A percentile compares a stretch with the other conserved stretches of the same genome.
These are phyloP conservation scores for Osmozyma mogii DNA, from an alignment of 805 yeast genomes.

Conservation along the genomic window DNA sequence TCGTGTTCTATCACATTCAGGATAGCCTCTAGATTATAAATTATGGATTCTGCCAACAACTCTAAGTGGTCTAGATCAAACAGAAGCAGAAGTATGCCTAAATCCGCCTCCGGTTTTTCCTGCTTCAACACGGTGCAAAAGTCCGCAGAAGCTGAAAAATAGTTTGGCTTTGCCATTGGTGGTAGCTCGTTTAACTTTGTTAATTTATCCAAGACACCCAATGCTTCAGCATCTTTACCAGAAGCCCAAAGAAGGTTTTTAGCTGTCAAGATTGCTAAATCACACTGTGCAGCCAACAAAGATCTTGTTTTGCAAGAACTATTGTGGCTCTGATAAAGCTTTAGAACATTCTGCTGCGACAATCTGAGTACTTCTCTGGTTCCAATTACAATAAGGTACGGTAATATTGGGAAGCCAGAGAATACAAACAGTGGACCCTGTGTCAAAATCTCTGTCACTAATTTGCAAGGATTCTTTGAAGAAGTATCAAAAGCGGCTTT, in stretches of 20 bases:
- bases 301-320: slow-evolving; percentile 5
- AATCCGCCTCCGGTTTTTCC: not conserved
- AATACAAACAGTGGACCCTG: slow-evolving; percentile 7
- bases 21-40: too few species aligned
- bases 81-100: not conserved
- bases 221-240: slow-evolving; percentile 2
- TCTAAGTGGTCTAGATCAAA: too few species aligned
- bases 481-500: slow-evolving; percentile 8
- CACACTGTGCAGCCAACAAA: slow-evolving; percentile 5
- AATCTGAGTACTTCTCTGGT: not conserved
- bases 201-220: not conserved
- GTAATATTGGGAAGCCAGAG: slow-evolving; percentile 3
- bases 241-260: slow-evolving; percentile 1
- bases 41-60: too few species aligned
- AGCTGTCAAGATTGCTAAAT: slow-evolving; percentile 8
- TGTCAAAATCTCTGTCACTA: slow-evolving; percentile 9
- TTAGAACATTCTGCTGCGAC: slow-evolving; percentile 3
- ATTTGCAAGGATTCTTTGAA: slow-evolving; percentile 6
- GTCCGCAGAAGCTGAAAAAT: slow-evolving; percentile 8
- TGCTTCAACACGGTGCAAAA: too few species aligned
- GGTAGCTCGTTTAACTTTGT: slow-evolving; percentile 11
- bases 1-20: too few species aligned
- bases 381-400: not conserved
- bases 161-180: slow-evolving; percentile 23
- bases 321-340: slow-evolving; percentile 8